A percentile compares a stretch with the other conserved stretches of the same genome.
Conservation (phyloP, 129 eudicot species). For the Centrapalus pauciflorus region DNA sequence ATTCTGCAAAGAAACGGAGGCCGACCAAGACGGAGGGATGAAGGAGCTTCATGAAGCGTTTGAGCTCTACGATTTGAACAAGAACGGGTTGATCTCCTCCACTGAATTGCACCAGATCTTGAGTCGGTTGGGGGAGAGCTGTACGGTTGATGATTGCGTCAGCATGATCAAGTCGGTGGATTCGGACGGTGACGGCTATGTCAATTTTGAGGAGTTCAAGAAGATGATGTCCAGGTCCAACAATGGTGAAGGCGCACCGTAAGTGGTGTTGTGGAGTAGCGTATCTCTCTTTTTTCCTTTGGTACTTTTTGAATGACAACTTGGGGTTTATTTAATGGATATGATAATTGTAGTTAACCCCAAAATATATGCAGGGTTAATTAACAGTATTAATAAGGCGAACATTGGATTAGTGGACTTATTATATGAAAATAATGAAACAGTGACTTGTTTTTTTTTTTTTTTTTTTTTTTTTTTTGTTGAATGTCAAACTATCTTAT, state of each 20-base stretch:
- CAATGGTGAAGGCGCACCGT: neutral
- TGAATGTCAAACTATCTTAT: too few species aligned
- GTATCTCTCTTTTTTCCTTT: neutral
- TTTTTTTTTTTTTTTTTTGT: too few species aligned
- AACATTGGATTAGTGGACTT: too few species aligned
- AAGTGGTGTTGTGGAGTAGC: neutral
- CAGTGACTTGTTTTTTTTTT: too few species aligned
- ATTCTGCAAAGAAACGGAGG: slow-evolving; percentile 34
- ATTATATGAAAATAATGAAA: too few species aligned
- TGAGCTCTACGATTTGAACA: slow-evolving; percentile 63
- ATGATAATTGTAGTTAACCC: too few species aligned
- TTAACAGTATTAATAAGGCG: too few species aligned
- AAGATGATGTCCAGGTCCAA: slow-evolving; percentile 58
- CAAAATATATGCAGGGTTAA: too few species aligned
- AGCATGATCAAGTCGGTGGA: slow-evolving; percentile 76
- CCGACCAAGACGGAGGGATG: neutral
- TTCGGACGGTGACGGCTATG: slow-evolving; percentile 70
- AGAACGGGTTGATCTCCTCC: slow-evolving; percentile 60
- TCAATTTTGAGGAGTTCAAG: slow-evolving; percentile 71
- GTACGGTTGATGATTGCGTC: slow-evolving; percentile 55
- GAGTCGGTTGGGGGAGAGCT: slow-evolving; percentile 52
- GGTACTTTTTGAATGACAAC: too few species aligned
- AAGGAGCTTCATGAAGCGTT: slow-evolving; percentile 68
- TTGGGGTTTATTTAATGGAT: too few species aligned
- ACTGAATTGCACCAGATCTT: slow-evolving; percentile 65